Percentiles rank a stretch among this genome's conserved stretches.
These are phyloP conservation scores for Oenanthe javanica DNA, from an alignment of 140 eudicot genomes.

Conservation along the genomic window DNA sequence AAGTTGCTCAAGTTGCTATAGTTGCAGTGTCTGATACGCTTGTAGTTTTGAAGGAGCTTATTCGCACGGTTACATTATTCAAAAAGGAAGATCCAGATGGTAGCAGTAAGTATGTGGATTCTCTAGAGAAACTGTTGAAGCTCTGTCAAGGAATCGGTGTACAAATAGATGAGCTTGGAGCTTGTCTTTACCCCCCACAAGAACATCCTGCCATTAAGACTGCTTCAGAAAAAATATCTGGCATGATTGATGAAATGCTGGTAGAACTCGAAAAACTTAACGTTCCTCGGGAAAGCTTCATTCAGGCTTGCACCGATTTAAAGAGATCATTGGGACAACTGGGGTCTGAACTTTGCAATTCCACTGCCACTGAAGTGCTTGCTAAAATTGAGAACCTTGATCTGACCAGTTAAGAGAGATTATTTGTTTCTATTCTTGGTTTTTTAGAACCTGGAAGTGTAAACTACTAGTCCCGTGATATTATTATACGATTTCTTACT, in stretches of 20 bases:
- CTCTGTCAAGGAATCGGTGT: constrained; percentile 52
- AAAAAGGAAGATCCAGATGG: constrained; percentile 32
- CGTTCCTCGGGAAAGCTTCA: constrained; percentile 45
- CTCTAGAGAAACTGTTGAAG: constrained; percentile 53
- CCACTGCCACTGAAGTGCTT: constrained; percentile 25
- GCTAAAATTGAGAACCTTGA: constrained; percentile 53
- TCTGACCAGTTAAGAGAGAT: constrained; percentile 23
- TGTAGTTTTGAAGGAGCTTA: constrained; percentile 50
- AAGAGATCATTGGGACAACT: constrained; percentile 39
- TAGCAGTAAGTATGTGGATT: constrained; percentile 28
- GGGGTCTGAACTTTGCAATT: constrained; percentile 36
- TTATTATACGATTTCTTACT: not conserved
- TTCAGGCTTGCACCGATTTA: constrained; percentile 36
- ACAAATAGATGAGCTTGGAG: constrained; percentile 85
- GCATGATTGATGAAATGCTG: constrained; percentile 35
- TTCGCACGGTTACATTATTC: constrained; percentile 60
- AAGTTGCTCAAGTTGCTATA: constrained; percentile 42
- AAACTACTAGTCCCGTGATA: not conserved
- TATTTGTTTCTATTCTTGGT: not conserved
- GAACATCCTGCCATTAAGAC: constrained; percentile 52
- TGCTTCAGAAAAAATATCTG: constrained; percentile 43
- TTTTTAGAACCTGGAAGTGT: not conserved
- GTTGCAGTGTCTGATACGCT: constrained; percentile 50
- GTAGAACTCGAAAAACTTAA: constrained; percentile 38
- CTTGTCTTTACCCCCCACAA: constrained; percentile 94